Evolutionary conservation across 2,329 filamentous ascomycete species (phyloP), one percentile per base, ranked within the genome.

Genomic region (Thielaviopsis euricoi): DNA sequence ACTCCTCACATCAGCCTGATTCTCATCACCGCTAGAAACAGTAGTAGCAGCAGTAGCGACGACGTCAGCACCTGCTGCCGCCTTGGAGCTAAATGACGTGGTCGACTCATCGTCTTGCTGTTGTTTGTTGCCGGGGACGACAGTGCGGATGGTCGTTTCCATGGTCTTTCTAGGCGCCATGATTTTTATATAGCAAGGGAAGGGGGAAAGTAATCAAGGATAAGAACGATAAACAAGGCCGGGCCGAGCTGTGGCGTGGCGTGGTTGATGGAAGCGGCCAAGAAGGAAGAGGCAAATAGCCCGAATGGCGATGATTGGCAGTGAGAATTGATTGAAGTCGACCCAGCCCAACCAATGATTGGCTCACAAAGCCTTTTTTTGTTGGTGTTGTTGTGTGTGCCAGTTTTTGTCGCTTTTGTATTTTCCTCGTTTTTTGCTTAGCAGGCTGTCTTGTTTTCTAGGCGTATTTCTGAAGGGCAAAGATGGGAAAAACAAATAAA

Each of bases 71-170:
- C 62, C 52, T 65, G 63, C 33, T 65, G 63, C 33, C 65, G 63
- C 55, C 62, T 60, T 60, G 62, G 55, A 57, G 63, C 63, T 65
- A 70, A 70, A 53, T 33, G 29, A 33, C 29, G 29, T 33, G 73
- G 68, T 65, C 69, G 68, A 7, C 68, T 66, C 55, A 59, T 65
- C 54, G 64, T 62, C 56, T 66, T 69, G 55, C 69, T 64, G 26
- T 33, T 33, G 66, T 64, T 65, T 64, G 60, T 63, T 65, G 52
- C 43, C 48, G 52, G 56, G 56, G 55, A 46, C 52, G 17, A 56
- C 23, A 37, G 58, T 54, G 23, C 52, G 57, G 26, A 55, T 53
- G 17, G 58, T 58, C 7, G 58, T 60, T 22, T 63, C 62, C 53
- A 63, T 63, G 52, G 55, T 60, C 33, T 55, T 60, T 58, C 48